These are phyloP conservation scores for Mallotus japonicus DNA, from an alignment of 441 rosid genomes.

Conservation along the genomic window DNA sequence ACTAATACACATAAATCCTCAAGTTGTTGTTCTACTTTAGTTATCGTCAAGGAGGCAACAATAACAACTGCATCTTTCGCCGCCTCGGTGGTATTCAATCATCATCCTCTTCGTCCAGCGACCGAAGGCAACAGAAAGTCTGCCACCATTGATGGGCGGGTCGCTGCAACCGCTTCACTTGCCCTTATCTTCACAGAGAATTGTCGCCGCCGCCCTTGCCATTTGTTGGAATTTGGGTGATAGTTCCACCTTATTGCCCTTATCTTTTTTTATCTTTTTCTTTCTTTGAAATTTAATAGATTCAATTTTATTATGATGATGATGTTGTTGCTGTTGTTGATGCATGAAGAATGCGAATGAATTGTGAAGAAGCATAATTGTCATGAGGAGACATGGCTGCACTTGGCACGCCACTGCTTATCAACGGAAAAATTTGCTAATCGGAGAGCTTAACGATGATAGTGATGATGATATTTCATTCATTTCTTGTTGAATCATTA, in stretches of 20 bases:
- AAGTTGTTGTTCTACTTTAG: neutral
- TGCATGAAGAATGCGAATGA: neutral
- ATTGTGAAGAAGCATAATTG: slow-evolving; percentile 67
- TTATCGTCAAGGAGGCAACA: slow-evolving; percentile 43
- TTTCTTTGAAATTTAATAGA: no score
- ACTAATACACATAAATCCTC: no score
- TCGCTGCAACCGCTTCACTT: slow-evolving; percentile 61
- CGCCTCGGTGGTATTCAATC: slow-evolving; percentile 57
- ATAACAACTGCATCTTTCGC: slow-evolving; percentile 49
- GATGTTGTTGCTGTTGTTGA: no score
- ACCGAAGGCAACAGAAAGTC: slow-evolving; percentile 50
- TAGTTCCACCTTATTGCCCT: slow-evolving; percentile 58
- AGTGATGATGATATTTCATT: no score
- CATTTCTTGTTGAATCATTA: slow-evolving; percentile 13
- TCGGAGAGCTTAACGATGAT: no score
- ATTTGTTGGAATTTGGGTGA: slow-evolving; percentile 73
- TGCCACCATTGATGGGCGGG: slow-evolving; percentile 95
- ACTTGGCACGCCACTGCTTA: slow-evolving; percentile 70
- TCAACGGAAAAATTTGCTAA: no score
- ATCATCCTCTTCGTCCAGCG: slow-evolving; percentile 19
- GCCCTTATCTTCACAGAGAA: slow-evolving; percentile 80
- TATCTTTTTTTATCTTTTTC: no score
- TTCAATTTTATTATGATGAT: no score
- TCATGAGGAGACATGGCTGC: slow-evolving; percentile 83
- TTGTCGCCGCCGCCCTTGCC: slow-evolving; percentile 34